Evolutionary conservation across 1,284 basidiomycete species (phyloP), one percentile per base, ranked within the genome.

Genomic region (Ceratobasidium theobromae): DNA sequence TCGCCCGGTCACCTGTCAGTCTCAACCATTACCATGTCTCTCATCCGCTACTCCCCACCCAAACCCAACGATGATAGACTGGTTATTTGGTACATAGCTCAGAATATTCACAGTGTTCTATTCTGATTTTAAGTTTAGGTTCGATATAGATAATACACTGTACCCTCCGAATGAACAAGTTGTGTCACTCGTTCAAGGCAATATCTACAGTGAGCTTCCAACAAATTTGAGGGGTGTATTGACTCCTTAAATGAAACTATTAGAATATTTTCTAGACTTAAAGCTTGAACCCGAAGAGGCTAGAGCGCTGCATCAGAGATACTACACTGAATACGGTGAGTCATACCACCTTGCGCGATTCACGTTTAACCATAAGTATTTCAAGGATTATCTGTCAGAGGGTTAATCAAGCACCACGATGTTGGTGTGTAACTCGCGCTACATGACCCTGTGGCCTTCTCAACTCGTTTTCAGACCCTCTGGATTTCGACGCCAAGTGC

Each of bases 121-220:
- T n/a, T 4, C 23, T 48, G 21, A 14, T 5, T 14, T 21, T 8
- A 11, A 25, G 21, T 25, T 25, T 40, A 62, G 88, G 84, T 85
- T 94, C 67, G 92, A 94, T 74, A 91, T 94, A 69, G 92, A 94
- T 76, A 93, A 93, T 72, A 93, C 91, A 1, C 80, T 93, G 14
- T 93, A 93, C 76, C 89, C 88, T 16, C 83, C 88, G 0, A 87
- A 82, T 72, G 80, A 85, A 11, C 85, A 81, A 74, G 91, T 95
- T 65, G 86, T 88, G 4, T 84, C 89, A 21, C 72, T 78, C n/a
- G 93, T 95, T 91, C 86, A 86, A 16, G 77, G 87, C 69, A 84
- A 85, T 52, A 94, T 94, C 62, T 89, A 91, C 71, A 82, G 89
- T 87, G 70, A 65, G 77, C 21, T 18, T 43, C 49, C 35, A 68